Conservation (phyloP, 768 basidiomycete species). For the Tulasnella sp. region DNA sequence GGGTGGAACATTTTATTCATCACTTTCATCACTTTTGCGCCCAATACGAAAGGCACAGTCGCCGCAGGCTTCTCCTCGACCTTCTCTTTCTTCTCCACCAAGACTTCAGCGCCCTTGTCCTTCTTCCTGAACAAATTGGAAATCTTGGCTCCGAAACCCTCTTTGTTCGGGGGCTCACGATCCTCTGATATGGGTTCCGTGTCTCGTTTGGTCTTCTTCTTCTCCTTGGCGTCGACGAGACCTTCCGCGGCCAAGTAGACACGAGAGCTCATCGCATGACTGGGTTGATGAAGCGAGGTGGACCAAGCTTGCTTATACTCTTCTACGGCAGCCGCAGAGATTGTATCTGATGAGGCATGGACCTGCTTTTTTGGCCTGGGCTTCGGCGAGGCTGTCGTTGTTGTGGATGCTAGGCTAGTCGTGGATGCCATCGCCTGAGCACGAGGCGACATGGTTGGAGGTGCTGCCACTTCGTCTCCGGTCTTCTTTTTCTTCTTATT, state of each 20-base stretch:
- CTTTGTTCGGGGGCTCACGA: conserved; percentile 32
- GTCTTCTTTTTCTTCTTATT: conserved; percentile 67
- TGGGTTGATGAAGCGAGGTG: conserved; percentile 32
- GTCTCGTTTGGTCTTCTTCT: conserved; percentile 60
- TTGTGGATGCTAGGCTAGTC: conserved; percentile 19
- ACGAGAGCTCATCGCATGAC: conserved; percentile 55
- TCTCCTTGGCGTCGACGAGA: conserved; percentile 35
- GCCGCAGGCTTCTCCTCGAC: conserved; percentile 38
- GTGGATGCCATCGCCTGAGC: conserved; percentile 13
- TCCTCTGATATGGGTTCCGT: conserved; percentile 42
- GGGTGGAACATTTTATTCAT: conserved; percentile 59
- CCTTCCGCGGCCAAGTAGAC: conserved; percentile 53
- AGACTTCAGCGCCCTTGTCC: conserved; percentile 28
- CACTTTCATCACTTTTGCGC: conserved; percentile 44
- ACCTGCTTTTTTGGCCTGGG: background rate
- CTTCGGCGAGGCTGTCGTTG: conserved; percentile 7
- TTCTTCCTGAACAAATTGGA: conserved; percentile 24
- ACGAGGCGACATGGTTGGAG: conserved; percentile 14
- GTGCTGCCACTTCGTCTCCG: conserved; percentile 27
- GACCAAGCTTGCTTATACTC: conserved; percentile 9
- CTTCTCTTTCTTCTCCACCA: conserved; percentile 41
- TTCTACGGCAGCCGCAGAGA: background rate
- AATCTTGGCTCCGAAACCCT: conserved; percentile 32
- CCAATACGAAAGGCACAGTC: conserved; percentile 2
- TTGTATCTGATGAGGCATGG: background rate